Base-by-base conservation (phyloP, 2,329 filamentous ascomycete species). In the Colletotrichum tamarilloi region DNA sequence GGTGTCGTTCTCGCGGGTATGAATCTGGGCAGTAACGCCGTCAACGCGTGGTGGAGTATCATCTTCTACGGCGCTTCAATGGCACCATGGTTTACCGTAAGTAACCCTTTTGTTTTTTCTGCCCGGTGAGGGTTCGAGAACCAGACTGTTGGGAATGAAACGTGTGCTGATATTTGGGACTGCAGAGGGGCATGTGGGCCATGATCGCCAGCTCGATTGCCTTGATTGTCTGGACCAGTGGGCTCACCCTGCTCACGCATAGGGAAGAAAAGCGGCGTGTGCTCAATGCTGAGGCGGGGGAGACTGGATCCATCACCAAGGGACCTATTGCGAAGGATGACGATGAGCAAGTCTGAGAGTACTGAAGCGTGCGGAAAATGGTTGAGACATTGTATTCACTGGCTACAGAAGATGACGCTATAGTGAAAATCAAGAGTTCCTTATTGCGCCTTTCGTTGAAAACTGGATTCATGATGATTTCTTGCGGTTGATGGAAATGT, bases 11-110 rank as follows among this genome's bases (percentile, higher is more conserved):
- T 94, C 46, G 92, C 92, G 0, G 89, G 90, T 14, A 94, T 94
- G 92, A 94, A 94, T 73, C 69, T 92, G 76, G 90, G 90, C 1
- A 92, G 86, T 77, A 93, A 92, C 77, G 89, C 90, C 0, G 85
- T 94, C 6, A 93, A 94, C 77, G 90, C 91, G 0, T 94, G 92
- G 92, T 94, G 92, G 92, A 90, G 87, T 73, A 89, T 94, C 53
- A 76, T 94, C 1, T 94, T 94, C 75, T 94, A 94, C 77, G 88
- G 90, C 0, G 92, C 92, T 1, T 87, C 88, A 2, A 88, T 89
- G 80, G 92, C 92, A 3, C 92, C 92, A 0, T 88, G 88, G 83
- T 93, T 93, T 74, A 90, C 81, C 52, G 89, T 90, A 79, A 85
- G 88, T 83, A 2, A 4, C 4, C 7, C 35, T n/a, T 12, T n/a